phyloP scores from a whole-genome alignment of 1,284 basidiomycete genomes.

The Trichosporon sp. region DNA sequence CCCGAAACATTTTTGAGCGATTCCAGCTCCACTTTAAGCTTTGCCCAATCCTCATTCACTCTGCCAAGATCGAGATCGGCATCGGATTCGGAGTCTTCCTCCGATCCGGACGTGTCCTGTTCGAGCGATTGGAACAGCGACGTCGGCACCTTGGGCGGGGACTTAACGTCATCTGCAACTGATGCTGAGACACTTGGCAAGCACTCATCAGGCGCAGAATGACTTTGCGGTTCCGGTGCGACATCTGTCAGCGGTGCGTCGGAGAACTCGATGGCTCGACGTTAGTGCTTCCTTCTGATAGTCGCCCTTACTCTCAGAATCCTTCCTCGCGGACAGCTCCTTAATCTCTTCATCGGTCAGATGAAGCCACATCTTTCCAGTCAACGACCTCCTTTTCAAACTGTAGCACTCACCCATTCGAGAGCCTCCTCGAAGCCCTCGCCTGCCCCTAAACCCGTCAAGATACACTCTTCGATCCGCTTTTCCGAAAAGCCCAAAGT shows the following conservation, averaged over 20 bases:
- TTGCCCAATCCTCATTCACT: slow-evolving; percentile 42
- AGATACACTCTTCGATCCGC: slow-evolving; percentile 51
- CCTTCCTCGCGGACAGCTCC: background rate
- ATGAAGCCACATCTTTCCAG: slow-evolving; percentile 60
- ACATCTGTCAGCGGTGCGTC: background rate
- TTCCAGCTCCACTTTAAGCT: slow-evolving; percentile 54
- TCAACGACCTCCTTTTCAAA: slow-evolving; percentile 7
- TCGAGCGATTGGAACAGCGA: slow-evolving; percentile 34
- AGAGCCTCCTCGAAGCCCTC: slow-evolving; percentile 84
- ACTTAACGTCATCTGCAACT: background rate
- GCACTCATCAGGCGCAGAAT: no score
- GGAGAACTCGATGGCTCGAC: no score
- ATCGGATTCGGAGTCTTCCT: slow-evolving; percentile 27
- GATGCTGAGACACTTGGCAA: background rate
- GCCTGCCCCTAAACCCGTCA: slow-evolving; percentile 40
- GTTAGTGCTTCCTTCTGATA: background rate
- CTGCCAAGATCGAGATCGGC: slow-evolving; percentile 58
- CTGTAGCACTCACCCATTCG: slow-evolving; percentile 66
- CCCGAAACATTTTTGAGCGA: slow-evolving; percentile 22
- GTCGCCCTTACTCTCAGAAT: background rate
- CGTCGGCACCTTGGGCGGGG: background rate
- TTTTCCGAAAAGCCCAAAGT: slow-evolving; percentile 73
- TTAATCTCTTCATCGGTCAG: slow-evolving; percentile 61
- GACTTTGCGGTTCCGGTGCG: background rate
- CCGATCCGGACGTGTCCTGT: slow-evolving; percentile 5